phyloP scores from a whole-genome alignment of 768 basidiomycete species.

The Amanita subjunquillea region DNA sequence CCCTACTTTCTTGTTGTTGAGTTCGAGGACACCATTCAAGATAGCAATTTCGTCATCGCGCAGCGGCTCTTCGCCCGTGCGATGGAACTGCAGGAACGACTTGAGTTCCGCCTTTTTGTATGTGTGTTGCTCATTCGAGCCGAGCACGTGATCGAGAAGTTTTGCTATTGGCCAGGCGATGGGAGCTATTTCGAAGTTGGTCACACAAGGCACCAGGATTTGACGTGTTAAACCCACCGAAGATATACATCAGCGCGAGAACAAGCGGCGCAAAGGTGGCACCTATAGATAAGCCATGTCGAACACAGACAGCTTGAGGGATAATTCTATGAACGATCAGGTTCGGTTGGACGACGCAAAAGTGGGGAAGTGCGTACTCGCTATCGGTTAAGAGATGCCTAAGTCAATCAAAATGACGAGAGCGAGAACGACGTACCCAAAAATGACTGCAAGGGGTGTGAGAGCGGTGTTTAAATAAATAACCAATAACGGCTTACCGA shows the following conservation, averaged over 20 bases:
- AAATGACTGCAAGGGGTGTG: constrained; percentile 46
- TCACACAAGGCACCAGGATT: not conserved
- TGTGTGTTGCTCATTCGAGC: constrained; percentile 57
- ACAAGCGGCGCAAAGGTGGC: constrained; percentile 73
- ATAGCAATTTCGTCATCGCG: constrained; percentile 78
- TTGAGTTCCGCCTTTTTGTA: constrained; percentile 81
- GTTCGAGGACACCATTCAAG: constrained; percentile 68
- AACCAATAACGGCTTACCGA: constrained; percentile 31
- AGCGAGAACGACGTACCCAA: constrained; percentile 44
- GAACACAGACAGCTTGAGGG: constrained; percentile 65
- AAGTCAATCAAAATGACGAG: not conserved
- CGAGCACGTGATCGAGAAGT: constrained; percentile 75
- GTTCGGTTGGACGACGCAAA: not conserved
- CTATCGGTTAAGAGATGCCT: constrained; percentile 32
- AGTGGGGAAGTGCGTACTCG: constrained; percentile 43
- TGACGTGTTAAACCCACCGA: constrained; percentile 18
- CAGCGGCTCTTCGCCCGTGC: constrained; percentile 66
- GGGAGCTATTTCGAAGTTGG: constrained; percentile 35
- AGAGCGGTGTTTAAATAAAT: constrained; percentile 3
- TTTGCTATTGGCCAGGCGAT: constrained; percentile 77
- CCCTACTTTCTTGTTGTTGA: constrained; percentile 67
- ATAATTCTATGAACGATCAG: constrained; percentile 30
- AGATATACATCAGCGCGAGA: constrained; percentile 58
- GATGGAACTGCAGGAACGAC: constrained; percentile 73
- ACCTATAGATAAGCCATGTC: constrained; percentile 76